Evolutionary conservation across 352 stramenopile genomes (phyloP), one percentile per base, ranked within the genome.

Genomic region (Phytophthora pistaciae): DNA sequence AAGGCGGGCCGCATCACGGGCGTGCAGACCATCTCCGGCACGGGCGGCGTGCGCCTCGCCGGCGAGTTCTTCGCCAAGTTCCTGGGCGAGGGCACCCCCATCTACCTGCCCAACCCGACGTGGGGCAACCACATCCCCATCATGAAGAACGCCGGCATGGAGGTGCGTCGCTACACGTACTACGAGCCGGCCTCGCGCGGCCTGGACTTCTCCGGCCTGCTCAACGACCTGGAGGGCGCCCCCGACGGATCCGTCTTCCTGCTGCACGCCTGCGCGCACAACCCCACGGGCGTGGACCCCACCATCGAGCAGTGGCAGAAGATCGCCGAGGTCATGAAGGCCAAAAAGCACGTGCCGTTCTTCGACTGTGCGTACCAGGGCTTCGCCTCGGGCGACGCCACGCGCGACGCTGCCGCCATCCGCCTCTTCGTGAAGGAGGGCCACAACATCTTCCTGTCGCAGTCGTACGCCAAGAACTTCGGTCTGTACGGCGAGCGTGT

Each of bases 381-480:
- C 80, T 99, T 99, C 83, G 98, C 98, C 62, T 99, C 90, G 36
- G 98, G 98, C 55, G 94, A 99, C 86, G 95, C 97, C 27, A 93
- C 93, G 61, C 92, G 93, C 57, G 98, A 99, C 87, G 98, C 97
- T 14, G 92, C 85, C 42, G 95, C 98, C 36, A 90, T 99, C 64
- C 92, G 98, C 46, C 90, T 98, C 70, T 99, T 99, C 84, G 98
- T 99, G 6, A 95, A 98, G 61, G 96, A 99, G 64, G 98, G 98
- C 33, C 97, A 99, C 87, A 95, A 98, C 66, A 90, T 99, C 75
- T 79, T 98, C 16, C 80, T 99, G 58, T 95, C 96, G 40, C 98
- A 99, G 90, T 99, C 93, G 74, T 99, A 99, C 83, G 98, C 98
- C 48, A 99, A 99, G 89, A 99, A 99, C 94, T 99, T 99, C 80